Conservation (phyloP, 2,329 filamentous ascomycete species). For the Phialemonium atrogriseum region DNA sequence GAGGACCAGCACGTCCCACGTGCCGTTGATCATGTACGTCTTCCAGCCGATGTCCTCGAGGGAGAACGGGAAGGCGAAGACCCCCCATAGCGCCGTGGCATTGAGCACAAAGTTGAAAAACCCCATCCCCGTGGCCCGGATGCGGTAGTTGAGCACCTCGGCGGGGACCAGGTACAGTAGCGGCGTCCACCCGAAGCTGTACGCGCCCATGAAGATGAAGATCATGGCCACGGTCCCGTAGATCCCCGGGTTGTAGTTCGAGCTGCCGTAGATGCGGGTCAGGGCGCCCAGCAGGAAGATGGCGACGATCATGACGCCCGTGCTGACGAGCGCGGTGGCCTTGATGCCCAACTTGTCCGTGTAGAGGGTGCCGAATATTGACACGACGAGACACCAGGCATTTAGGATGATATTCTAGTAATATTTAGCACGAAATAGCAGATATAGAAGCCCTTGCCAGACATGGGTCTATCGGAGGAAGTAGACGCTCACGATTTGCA, state of each 20-base stretch:
- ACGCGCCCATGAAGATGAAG: constrained; percentile 6
- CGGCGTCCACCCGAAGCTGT: constrained; percentile 4
- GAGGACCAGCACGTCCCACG: constrained; percentile 13
- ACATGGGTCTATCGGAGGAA: no score
- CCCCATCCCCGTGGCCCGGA: constrained; percentile 22
- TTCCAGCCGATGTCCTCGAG: constrained; percentile 15
- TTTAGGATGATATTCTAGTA: constrained; percentile 2
- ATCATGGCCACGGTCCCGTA: constrained; percentile 5
- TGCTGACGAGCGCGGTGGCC: constrained; percentile 1
- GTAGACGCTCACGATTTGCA: constrained; percentile 21
- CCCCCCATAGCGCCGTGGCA: constrained; percentile 9
- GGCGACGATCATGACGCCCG: constrained; percentile 14
- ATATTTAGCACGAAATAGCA: not conserved
- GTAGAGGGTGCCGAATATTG: constrained; percentile 1
- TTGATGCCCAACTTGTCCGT: constrained; percentile 2
- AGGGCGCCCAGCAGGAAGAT: constrained; percentile 33
- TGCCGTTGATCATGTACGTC: constrained; percentile 15
- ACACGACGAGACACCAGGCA: constrained; percentile 1
- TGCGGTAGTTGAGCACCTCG: constrained; percentile 8
- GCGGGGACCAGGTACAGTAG: constrained; percentile 4
- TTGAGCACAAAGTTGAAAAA: constrained; percentile 8
- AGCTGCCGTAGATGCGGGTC: constrained; percentile 19
- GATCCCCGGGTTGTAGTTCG: constrained; percentile 5
- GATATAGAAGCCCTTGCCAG: no score
- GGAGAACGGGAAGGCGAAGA: constrained; percentile 12